Evolutionary conservation across 140 eudicot genomes (phyloP), one percentile per base, ranked within the genome.

Genomic region (Oenanthe javanica): DNA sequence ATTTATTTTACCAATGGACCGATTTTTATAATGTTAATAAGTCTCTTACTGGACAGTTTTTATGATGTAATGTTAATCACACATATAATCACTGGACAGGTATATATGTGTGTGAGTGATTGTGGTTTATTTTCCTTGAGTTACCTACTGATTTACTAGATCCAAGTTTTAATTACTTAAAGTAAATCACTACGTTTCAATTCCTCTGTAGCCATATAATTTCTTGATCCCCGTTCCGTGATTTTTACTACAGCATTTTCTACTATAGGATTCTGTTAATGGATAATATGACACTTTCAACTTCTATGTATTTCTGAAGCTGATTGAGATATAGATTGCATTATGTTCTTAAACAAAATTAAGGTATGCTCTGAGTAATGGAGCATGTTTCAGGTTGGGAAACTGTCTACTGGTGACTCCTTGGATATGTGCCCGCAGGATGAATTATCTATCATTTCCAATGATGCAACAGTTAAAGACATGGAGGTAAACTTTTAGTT

Each of bases 321-420:
- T 13, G 73, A 31, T 31, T 31, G 9, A 67, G 7, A 27, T 55
- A 42, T 63, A 21, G 43, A 55, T 3, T 31, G 3, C 19, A 1
- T 75, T 7, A 49, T 49, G 70, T 5, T 9, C 31, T 48, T 76
- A 7, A 25, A 9, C n/a, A 40, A 23, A 25, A 50, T 27, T 69
- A 42, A 27, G 31, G 66, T 46, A 5, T 23, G 42, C 25, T 19
- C 23, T 75, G 36, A 76, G 42, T 82, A 25, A 16, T 75, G 16
- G 40, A 21, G 76, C 46, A 63, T 70, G 79, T 79, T 78, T 66
- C 86, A 95, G 99, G 90, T 82, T 82, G 96, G 97, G 5, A 95
- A 86, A 79, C 79, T 95, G 84, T 92, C 99, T 43, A 95, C 99
- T 0, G 99, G 99, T 72, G 97, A 95, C 81, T 95, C 99, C 42